Evolutionary conservation across 2,329 filamentous ascomycete genomes (phyloP).

Genomic region (Thielaviopsis cerberus): DNA sequence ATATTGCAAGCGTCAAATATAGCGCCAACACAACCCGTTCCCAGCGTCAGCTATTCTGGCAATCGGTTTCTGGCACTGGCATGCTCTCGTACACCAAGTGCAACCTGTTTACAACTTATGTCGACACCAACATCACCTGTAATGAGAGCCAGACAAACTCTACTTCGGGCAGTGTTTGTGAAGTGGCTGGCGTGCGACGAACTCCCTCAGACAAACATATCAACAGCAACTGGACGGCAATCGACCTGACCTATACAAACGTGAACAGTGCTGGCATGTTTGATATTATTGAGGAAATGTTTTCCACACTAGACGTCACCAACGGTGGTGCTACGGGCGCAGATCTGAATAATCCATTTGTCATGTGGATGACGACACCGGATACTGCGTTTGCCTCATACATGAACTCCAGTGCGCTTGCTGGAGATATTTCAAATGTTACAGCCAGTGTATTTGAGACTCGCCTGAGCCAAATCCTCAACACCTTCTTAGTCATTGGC

Average conservation of each 20-base stretch:
- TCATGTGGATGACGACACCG: neutral
- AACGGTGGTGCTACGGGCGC: no score
- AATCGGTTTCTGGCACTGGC: neutral
- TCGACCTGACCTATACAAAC: neutral
- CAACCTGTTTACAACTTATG: neutral
- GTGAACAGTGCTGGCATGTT: neutral
- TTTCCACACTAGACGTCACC: neutral
- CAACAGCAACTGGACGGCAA: neutral
- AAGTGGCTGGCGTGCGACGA: neutral
- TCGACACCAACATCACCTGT: neutral
- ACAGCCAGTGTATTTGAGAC: neutral
- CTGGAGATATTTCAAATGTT: neutral
- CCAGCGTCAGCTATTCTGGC: neutral
- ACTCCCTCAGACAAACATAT: neutral
- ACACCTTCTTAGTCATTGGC: neutral
- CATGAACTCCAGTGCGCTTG: neutral
- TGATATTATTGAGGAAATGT: neutral
- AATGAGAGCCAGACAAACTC: neutral
- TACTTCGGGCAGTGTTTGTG: neutral
- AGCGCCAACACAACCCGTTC: neutral
- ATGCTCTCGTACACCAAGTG: neutral
- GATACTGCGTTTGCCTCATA: neutral
- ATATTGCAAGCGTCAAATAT: neutral
- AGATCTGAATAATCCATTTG: neutral
- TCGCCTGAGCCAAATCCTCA: neutral